phyloP scores from a whole-genome alignment of 441 rosid species.

The Corymbia citriodora region DNA sequence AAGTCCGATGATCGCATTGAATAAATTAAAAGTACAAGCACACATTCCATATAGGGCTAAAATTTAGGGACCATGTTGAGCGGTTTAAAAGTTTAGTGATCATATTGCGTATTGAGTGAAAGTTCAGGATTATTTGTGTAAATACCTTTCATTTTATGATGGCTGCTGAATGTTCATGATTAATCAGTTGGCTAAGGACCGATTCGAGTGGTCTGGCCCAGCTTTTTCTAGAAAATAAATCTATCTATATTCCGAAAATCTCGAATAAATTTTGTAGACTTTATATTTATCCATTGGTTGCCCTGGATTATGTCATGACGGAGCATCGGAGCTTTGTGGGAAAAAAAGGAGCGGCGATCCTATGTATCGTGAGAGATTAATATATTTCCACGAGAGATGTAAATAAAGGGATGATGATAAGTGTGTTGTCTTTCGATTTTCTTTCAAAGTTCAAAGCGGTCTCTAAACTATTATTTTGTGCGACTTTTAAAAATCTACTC shows the following conservation, averaged over 20 bases:
- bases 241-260: neutral
- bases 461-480: neutral
- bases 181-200: neutral
- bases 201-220: neutral
- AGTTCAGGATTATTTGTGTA: neutral
- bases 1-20: accelerated
- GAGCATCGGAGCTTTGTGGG: neutral
- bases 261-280: neutral
- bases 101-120: neutral
- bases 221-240: neutral
- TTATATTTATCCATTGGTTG: neutral
- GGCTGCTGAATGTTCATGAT: neutral
- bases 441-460: neutral
- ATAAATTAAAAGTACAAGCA: no score
- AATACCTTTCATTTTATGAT: neutral
- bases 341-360: neutral
- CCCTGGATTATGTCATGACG: neutral
- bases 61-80: neutral
- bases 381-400: neutral
- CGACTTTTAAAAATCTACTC: neutral
- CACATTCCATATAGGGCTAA: no score
- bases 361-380: neutral
- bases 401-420: neutral
- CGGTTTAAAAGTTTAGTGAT: no score
- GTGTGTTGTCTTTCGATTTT: neutral